Evolutionary conservation across 306 rosid species (phyloP).

Genomic region (Canavalia gladiata): DNA sequence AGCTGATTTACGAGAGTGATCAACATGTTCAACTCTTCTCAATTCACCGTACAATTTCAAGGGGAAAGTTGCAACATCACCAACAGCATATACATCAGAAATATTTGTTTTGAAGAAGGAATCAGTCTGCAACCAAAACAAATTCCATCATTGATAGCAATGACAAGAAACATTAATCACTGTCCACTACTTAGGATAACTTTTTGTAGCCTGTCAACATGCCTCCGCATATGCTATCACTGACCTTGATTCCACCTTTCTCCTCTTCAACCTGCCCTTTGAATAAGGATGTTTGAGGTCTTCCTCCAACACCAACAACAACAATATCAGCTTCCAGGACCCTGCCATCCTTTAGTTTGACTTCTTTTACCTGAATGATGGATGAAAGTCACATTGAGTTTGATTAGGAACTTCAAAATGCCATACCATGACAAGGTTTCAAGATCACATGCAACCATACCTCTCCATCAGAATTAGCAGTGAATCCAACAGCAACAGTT

Average conservation of each 20-base stretch:
- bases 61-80: conserved; percentile 97
- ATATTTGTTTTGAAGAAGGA: conserved; percentile 82
- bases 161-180: conserved; percentile 29
- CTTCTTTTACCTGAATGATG: conserved; percentile 83
- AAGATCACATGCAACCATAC: conserved; percentile 53
- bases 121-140: conserved; percentile 76
- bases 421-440: conserved; percentile 28
- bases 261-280: conserved; percentile 98
- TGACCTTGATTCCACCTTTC: conserved; percentile 95
- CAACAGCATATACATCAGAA: conserved; percentile 93
- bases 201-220: conserved; percentile 9
- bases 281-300: conserved; percentile 80
- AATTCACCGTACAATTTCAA: conserved; percentile 81
- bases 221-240: conserved; percentile 41
- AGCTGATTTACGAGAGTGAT: conserved; percentile 99
- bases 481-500: conserved; percentile 90
- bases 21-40: conserved; percentile 97
- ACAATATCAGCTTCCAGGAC: conserved; percentile 95
- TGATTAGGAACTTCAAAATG: conserved; percentile 31
- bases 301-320: conserved; percentile 94
- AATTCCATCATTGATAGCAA: conserved; percentile 32
- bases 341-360: conserved; percentile 89
- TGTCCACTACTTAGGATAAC: not conserved
- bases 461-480: conserved; percentile 81
- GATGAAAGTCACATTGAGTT: conserved; percentile 28